Conservation (phyloP, 2,329 filamentous ascomycete species). For the Colletotrichum noveboracense region DNA sequence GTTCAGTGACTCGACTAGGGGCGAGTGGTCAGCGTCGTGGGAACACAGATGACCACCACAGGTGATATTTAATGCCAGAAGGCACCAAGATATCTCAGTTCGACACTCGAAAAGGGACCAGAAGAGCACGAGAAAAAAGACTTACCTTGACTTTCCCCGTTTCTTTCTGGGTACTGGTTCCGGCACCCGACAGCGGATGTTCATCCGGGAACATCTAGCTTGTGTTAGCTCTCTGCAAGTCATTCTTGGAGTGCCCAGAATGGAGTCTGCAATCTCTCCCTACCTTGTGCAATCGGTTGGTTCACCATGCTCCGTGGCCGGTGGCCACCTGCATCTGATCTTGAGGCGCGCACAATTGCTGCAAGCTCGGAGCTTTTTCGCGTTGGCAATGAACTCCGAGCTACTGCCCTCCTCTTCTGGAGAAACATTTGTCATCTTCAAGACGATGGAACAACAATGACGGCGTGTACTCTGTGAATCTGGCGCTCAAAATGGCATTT, state of each 20-base stretch:
- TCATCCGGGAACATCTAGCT: slow-evolving; percentile 38
- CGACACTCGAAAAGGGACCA: not conserved
- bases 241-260: not conserved
- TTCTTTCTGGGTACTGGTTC: slow-evolving; percentile 36
- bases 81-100: not conserved
- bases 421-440: not conserved
- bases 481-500: not conserved
- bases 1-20: slow-evolving; percentile 37
- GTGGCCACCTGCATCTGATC: slow-evolving; percentile 40
- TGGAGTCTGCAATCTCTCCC: not conserved
- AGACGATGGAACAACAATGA: not conserved
- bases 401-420: not conserved
- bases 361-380: slow-evolving; percentile 35
- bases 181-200: slow-evolving; percentile 36
- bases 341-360: slow-evolving; percentile 38
- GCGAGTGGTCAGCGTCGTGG: not conserved
- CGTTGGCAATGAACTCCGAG: not conserved
- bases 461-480: not conserved
- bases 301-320: slow-evolving; percentile 24
- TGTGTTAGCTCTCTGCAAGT: not conserved
- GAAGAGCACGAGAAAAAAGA: not conserved
- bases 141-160: slow-evolving; percentile 41
- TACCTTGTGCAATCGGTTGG: slow-evolving; percentile 32
- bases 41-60: not conserved
- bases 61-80: not conserved